Evolutionary conservation across 2,329 filamentous ascomycete genomes (phyloP).

Genomic region (Nannizziopsis arthrosporioides): DNA sequence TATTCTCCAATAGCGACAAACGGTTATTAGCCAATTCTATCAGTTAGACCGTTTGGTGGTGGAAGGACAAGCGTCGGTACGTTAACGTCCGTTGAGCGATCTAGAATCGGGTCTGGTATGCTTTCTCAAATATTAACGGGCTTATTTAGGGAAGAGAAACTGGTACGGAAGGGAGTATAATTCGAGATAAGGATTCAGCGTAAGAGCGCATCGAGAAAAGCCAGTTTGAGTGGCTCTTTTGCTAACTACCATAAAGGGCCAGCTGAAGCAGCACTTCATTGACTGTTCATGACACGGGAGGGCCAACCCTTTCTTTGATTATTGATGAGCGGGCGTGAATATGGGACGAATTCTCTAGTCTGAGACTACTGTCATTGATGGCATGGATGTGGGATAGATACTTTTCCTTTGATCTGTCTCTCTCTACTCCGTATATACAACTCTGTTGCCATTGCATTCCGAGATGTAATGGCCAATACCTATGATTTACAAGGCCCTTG

Average conservation of each 20-base stretch:
- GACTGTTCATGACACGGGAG: neutral
- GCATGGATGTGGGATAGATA: conserved; percentile 7
- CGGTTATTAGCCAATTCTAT: conserved; percentile 87
- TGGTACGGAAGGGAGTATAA: conserved; percentile 50
- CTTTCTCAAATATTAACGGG: conserved; percentile 3
- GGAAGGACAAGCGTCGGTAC: conserved; percentile 69
- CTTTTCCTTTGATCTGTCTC: neutral
- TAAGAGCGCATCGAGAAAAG: conserved; percentile 32
- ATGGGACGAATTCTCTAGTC: neutral
- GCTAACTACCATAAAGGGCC: neutral
- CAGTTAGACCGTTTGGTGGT: conserved; percentile 85
- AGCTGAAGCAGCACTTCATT: neutral
- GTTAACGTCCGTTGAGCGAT: conserved; percentile 20
- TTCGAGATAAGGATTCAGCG: conserved; percentile 66
- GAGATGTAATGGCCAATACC: too few species aligned
- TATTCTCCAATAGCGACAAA: conserved; percentile 61
- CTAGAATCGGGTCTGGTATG: too few species aligned
- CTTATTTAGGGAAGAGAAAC: conserved; percentile 53
- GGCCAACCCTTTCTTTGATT: neutral
- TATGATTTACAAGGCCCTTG: too few species aligned
- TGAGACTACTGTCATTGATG: neutral
- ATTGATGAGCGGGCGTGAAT: neutral
- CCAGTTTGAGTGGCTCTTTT: neutral
- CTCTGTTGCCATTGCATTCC: neutral
- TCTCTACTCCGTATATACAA: conserved; percentile 1